These are phyloP conservation scores for Penicillium sp. DNA, from an alignment of 2,329 filamentous ascomycete genomes.

Conservation along the genomic window DNA sequence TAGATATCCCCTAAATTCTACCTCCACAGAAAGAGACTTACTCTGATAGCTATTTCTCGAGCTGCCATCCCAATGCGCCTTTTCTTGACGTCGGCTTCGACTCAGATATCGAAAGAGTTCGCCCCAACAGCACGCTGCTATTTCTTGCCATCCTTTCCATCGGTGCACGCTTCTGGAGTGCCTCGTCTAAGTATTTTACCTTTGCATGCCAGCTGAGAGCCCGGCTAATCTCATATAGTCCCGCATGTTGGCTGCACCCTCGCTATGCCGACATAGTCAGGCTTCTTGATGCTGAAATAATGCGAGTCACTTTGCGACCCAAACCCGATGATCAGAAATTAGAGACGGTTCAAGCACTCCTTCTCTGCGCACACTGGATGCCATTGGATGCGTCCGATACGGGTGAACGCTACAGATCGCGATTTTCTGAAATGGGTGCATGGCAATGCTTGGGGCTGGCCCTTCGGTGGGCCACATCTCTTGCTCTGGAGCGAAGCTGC, in stretches of 20 bases:
- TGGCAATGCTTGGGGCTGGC: constrained; percentile 10
- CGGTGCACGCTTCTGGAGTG: constrained; percentile 9
- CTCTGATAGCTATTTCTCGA: constrained; percentile 1
- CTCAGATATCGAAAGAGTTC: background rate
- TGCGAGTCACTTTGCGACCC: constrained; percentile 8
- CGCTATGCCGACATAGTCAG: constrained; percentile 2
- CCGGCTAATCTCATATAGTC: background rate
- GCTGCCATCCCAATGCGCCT: constrained; percentile 6
- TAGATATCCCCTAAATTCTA: background rate
- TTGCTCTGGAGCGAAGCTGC: constrained; percentile 3
- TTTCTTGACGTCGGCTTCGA: constrained; percentile 3
- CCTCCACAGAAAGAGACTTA: background rate
- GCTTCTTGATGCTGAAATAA: constrained; percentile 7
- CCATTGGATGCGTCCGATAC: constrained; percentile 1
- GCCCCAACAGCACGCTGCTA: constrained; percentile 1
- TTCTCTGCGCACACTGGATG: constrained; percentile 11
- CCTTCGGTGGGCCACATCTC: constrained; percentile 3
- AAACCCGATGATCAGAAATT: constrained; percentile 5
- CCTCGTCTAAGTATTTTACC: constrained; percentile 5
- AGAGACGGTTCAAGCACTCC: constrained; percentile 7
- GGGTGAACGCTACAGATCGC: background rate
- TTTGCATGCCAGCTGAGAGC: too few species aligned
- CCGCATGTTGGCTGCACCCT: constrained; percentile 7
- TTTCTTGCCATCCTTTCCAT: constrained; percentile 4
- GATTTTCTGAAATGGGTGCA: constrained; percentile 8